Percentiles rank a stretch among this genome's conserved stretches.
These are phyloP conservation scores for Colletotrichum kahawae DNA, from an alignment of 2,329 filamentous ascomycete species.

Conservation along the genomic window DNA sequence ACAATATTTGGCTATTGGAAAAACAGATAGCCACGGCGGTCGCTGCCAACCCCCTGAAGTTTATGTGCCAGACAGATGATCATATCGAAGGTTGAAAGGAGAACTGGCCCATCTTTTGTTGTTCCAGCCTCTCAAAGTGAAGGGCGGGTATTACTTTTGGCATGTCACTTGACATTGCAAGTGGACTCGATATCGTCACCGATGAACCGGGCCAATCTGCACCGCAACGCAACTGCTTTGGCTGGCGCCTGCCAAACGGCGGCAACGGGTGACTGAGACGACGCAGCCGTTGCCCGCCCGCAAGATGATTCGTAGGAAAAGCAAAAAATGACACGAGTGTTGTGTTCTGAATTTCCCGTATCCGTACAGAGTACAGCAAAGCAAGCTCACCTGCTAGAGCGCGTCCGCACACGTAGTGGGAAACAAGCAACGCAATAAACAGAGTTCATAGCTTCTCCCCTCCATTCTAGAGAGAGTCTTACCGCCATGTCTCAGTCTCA, in stretches of 20 bases:
- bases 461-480: neutral
- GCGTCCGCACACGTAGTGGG: neutral
- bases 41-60: neutral
- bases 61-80: neutral
- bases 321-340: conserved; percentile 4
- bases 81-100: neutral
- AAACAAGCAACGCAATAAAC: neutral
- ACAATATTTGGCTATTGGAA: neutral
- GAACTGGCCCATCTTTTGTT: neutral
- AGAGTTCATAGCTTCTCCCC: conserved; percentile 16
- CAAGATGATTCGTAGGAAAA: neutral
- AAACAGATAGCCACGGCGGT: neutral
- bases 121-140: neutral
- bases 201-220: neutral
- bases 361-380: neutral
- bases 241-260: neutral
- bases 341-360: neutral
- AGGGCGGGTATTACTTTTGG: neutral
- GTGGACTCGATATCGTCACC: neutral
- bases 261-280: neutral
- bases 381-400: neutral
- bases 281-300: neutral
- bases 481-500: conserved; percentile 21
- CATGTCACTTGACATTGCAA: neutral
- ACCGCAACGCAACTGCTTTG: conserved; percentile 6